These are phyloP conservation scores for Wallacemonas rigidus DNA, from an alignment of 208 protist genomes.

Conservation along the genomic window DNA sequence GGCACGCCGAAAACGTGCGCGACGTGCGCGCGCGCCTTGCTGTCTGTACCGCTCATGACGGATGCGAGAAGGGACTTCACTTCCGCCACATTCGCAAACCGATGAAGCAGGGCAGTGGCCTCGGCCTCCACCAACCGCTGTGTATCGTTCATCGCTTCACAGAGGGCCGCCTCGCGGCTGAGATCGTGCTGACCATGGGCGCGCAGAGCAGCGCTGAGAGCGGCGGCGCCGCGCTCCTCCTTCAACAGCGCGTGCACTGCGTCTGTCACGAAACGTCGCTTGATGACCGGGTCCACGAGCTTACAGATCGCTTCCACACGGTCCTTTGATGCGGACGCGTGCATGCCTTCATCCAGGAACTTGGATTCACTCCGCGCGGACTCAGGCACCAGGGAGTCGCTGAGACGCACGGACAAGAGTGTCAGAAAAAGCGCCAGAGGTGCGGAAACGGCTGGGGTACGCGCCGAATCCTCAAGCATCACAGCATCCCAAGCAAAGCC, in stretches of 20 bases:
- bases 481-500: slow-evolving; percentile 70
- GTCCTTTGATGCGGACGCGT: neutral
- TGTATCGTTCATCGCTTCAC: slow-evolving; percentile 66
- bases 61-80: slow-evolving; percentile 74
- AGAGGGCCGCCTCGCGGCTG: slow-evolving; percentile 65
- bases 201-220: slow-evolving; percentile 43
- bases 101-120: slow-evolving; percentile 34
- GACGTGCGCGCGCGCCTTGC: slow-evolving; percentile 41
- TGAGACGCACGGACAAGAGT: slow-evolving; percentile 46
- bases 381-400: slow-evolving; percentile 25
- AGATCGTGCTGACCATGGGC: slow-evolving; percentile 39
- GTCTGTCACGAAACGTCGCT: slow-evolving; percentile 47
- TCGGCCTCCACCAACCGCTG: slow-evolving; percentile 48
- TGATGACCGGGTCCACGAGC: slow-evolving; percentile 35
- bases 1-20: slow-evolving; percentile 37
- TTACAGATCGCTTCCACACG: neutral
- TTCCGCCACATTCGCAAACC: slow-evolving; percentile 66
- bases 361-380: slow-evolving; percentile 22
- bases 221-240: slow-evolving; percentile 19
- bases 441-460: slow-evolving; percentile 65
- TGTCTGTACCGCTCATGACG: slow-evolving; percentile 49
- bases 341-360: slow-evolving; percentile 47
- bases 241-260: slow-evolving; percentile 31
- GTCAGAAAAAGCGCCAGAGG: slow-evolving; percentile 73
- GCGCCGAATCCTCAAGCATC: slow-evolving; percentile 59